Base-by-base conservation (phyloP, 345 rosid genomes). In the Brassica cretica region DNA sequence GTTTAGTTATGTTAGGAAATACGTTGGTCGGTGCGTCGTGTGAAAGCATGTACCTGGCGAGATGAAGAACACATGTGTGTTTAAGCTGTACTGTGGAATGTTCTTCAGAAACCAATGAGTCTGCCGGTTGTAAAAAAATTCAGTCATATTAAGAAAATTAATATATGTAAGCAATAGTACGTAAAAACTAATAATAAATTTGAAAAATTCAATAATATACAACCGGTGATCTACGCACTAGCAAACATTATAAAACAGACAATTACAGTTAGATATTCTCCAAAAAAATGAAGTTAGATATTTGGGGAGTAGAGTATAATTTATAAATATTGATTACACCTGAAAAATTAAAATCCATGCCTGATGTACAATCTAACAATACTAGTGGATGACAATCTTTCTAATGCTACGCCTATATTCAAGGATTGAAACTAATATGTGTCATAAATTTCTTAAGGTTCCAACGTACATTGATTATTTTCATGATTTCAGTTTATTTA, bases 321-420 rank as follows among this genome's bases (percentile, higher is more conserved):
- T 16, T 53, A 68, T 14, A n/a, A 32, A 66, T 24, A 46, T 41
- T 44, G 66, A 63, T 62, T 37, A 37, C 78, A 79, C 74, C 74
- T 68, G 66, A 68, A 71, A 64, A 33, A 33, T 7, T 16, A 49
- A 62, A 49, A 16, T 24, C 16, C 55, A 14, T 62, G 39, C 14
- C 53, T 14, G 35, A 30, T n/a, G n/a, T 30, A 46, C 69, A 32
- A 27, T 27, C 30, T 27, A 27, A 27, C 30, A 27, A 27, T 27
- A 27, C 30, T 39, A 39, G 46, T 10, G 66, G 61, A 24, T 64
- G 65, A 8, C 66, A 60, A 49, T 39, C 72, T 65, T 64, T 72
- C 78, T 75, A 64, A 79, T 33, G 74, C 76, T n/a, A 63, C 81
- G 79, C 79, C 84, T 77, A 63, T 56, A 73, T 82, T 77, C 70